These are phyloP conservation scores for Penicillium sp. DNA, from an alignment of 2,329 filamentous ascomycete species.

Conservation along the genomic window DNA sequence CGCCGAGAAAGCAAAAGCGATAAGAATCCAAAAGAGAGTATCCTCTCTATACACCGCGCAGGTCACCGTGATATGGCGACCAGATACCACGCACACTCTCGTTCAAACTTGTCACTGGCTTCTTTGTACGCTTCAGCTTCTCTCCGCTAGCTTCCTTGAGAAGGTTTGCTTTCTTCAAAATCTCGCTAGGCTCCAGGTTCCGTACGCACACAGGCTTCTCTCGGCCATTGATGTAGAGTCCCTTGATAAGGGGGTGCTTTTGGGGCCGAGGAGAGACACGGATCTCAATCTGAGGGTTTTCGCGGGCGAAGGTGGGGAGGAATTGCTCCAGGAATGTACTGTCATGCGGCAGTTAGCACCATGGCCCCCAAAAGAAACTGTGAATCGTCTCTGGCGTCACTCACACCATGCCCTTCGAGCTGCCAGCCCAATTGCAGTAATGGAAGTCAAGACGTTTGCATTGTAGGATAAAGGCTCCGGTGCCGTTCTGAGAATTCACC, in stretches of 20 bases:
- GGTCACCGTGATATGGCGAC: constrained; percentile 63
- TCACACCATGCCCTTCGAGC: constrained; percentile 93
- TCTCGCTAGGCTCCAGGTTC: constrained; percentile 78
- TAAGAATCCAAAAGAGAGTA: constrained; percentile 6
- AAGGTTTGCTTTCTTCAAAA: constrained; percentile 71
- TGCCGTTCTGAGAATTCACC: constrained; percentile 71
- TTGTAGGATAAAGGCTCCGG: constrained; percentile 94
- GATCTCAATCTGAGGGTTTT: constrained; percentile 88
- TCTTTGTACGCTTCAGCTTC: constrained; percentile 56
- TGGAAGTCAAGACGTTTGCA: constrained; percentile 95
- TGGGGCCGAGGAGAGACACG: constrained; percentile 85
- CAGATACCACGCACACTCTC: constrained; percentile 67
- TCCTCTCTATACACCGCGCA: constrained; percentile 50
- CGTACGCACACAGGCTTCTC: constrained; percentile 85
- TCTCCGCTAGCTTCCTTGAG: constrained; percentile 51
- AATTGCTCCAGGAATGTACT: constrained; percentile 80
- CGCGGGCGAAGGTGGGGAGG: constrained; percentile 74
- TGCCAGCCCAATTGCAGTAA: constrained; percentile 96
- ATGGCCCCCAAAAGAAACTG: neutral
- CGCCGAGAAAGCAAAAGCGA: constrained; percentile 11
- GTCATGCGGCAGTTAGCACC: constrained; percentile 4
- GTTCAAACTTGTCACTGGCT: constrained; percentile 63
- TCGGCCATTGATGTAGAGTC: constrained; percentile 88
- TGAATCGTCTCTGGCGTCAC: constrained; percentile 27
- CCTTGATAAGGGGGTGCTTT: constrained; percentile 85